phyloP scores from a whole-genome alignment of 176 grass and related monocot genomes.

The Otatea glauca region DNA sequence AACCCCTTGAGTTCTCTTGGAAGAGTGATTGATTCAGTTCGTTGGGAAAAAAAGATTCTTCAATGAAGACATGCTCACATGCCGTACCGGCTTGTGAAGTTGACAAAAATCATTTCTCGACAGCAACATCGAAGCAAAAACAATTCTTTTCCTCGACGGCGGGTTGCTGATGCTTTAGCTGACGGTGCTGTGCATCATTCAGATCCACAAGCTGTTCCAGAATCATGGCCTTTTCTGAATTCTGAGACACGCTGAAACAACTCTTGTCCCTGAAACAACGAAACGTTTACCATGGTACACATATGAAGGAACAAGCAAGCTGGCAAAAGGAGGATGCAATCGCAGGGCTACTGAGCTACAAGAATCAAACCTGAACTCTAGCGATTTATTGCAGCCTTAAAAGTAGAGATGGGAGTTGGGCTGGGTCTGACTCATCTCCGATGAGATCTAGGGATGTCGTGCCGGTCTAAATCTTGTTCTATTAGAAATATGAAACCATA shows the following conservation, averaged over 20 bases:
- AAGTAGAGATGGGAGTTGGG: too few relatives aligned
- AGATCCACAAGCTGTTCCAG: neutral
- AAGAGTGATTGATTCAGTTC: neutral
- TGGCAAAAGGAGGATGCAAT: neutral
- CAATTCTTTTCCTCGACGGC: neutral
- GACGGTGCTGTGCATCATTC: neutral
- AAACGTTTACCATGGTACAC: neutral
- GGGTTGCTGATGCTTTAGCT: neutral
- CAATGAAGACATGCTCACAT: neutral
- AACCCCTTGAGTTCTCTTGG: neutral
- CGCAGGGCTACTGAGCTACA: neutral
- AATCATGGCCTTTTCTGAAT: slow-evolving; percentile 4
- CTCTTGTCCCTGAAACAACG: neutral
- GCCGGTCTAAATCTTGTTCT: too few relatives aligned
- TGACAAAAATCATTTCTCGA: slow-evolving; percentile 9
- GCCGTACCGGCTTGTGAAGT: neutral
- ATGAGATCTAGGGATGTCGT: too few relatives aligned
- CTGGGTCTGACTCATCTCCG: too few relatives aligned
- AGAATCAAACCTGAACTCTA: neutral
- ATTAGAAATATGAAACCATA: too few relatives aligned
- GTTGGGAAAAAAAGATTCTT: neutral
- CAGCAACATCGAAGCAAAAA: neutral
- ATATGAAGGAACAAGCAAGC: neutral
- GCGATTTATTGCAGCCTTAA: neutral
- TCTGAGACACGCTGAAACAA: neutral